Base-by-base conservation (phyloP, 1,284 basidiomycete species). In the Coniferiporia sulphurascens region DNA sequence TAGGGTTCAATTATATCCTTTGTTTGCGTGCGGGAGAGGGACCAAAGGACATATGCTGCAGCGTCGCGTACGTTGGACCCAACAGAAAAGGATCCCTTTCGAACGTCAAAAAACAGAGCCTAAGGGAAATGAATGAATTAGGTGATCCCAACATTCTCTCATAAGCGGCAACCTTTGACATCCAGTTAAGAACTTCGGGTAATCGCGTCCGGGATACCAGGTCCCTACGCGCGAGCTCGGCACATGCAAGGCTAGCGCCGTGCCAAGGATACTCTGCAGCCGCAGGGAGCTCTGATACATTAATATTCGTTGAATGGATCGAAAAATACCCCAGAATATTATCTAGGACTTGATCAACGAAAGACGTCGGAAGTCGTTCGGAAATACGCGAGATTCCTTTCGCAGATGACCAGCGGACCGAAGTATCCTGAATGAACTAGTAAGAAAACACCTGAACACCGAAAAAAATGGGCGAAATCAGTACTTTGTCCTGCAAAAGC, bases 1-100 rank as follows among this genome's bases (percentile, higher is more conserved):
- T 86, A 81, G 0, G 87, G 85, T 45, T 75, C 71, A 34, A 96
- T 74, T n/a, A 77, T 73, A 7, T 81, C 71, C 6, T 81, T 70
- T 54, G 86, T 75, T 65, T 91, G 85, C 1, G 89, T 85, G 61
- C 95, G 82, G 2, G 95, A 92, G 44, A 98, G 76, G 1, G 95
- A 91, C 97, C 97, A 99, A 1, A 98, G 74, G 1, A 95, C 91
- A 73, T 99, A 99, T 38, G 94, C 85, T 8, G 95, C 91, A 2
- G 95, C 91, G 72, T 99, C 97, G 35, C 97, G 86, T 36, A 99
- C 95, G 64, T 87, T 95, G 4, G 94, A 88, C 0, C 97, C 97
- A 50, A 99, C 87, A 0, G 93, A 94, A 72, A 97, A 94, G 0
- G 93, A 83, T 13, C 93, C 94, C 69, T 94, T 89, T 0, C 93